These are phyloP conservation scores for Panaeolus cyanescens DNA, from an alignment of 768 basidiomycete genomes.

Conservation along the genomic window DNA sequence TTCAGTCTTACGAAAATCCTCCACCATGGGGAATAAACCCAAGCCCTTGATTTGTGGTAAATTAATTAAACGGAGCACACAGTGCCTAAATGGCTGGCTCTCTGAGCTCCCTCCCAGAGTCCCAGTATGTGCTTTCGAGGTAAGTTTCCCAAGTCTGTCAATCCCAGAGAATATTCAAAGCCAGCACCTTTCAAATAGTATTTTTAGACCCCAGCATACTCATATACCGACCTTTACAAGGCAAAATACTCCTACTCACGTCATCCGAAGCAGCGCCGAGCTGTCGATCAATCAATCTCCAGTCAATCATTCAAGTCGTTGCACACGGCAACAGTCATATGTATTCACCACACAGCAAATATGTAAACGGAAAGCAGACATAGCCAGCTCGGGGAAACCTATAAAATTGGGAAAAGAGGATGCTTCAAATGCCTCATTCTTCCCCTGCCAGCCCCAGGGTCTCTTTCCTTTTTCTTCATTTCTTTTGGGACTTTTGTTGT, in stretches of 20 bases:
- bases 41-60: too few relatives aligned
- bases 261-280: neutral
- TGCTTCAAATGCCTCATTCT: neutral
- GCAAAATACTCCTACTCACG: neutral
- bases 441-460: slow-evolving; percentile 1
- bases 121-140: too few relatives aligned
- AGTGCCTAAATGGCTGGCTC: too few relatives aligned
- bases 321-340: neutral
- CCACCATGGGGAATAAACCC: too few relatives aligned
- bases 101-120: too few relatives aligned
- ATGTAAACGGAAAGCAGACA: too few relatives aligned
- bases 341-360: too few relatives aligned
- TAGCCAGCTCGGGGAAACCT: too few relatives aligned
- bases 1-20: too few relatives aligned
- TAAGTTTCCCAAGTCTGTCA: neutral
- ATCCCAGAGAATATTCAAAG: neutral
- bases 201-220: neutral
- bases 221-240: neutral
- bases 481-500: slow-evolving; percentile 9
- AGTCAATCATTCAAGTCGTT: neutral
- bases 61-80: too few relatives aligned
- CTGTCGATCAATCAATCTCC: neutral
- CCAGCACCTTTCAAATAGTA: neutral
- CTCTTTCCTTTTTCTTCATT: slow-evolving; percentile 12
- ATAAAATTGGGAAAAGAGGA: neutral